Conservation (phyloP, 306 rosid species). For the Acacia melanoxylon region DNA sequence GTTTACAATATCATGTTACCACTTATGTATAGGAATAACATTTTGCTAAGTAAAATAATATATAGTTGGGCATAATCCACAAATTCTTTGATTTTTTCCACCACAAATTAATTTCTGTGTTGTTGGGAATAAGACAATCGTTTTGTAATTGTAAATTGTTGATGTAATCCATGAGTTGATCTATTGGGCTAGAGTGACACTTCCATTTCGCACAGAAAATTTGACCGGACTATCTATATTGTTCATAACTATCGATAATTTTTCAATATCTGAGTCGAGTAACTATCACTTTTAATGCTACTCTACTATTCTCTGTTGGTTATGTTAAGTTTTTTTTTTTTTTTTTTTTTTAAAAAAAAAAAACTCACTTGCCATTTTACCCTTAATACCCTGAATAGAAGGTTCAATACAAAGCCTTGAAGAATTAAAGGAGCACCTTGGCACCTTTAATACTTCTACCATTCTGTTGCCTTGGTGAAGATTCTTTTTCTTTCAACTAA, state of each 20-base stretch:
- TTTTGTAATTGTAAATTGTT: background rate
- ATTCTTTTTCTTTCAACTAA: too few species aligned
- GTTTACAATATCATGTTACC: slow-evolving; percentile 23
- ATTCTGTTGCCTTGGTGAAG: too few species aligned
- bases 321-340: background rate
- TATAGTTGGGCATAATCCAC: slow-evolving; percentile 16
- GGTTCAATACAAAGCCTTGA: too few species aligned
- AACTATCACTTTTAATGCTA: background rate
- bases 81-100: background rate
- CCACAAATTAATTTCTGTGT: background rate
- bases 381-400: too few species aligned
- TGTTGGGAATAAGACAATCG: background rate
- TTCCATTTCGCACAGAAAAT: background rate
- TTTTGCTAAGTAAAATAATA: slow-evolving; percentile 24
- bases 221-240: background rate
- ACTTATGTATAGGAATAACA: slow-evolving; percentile 37
- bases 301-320: background rate
- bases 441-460: too few species aligned
- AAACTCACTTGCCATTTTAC: too few species aligned
- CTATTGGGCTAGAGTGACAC: background rate
- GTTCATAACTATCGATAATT: background rate
- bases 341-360: too few species aligned
- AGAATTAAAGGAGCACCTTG: too few species aligned
- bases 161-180: background rate
- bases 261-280: background rate